Percentiles rank a stretch among this genome's conserved stretches.
Evolutionary conservation across 805 yeast species (phyloP).

Genomic region (Ogataea chonburiensis): DNA sequence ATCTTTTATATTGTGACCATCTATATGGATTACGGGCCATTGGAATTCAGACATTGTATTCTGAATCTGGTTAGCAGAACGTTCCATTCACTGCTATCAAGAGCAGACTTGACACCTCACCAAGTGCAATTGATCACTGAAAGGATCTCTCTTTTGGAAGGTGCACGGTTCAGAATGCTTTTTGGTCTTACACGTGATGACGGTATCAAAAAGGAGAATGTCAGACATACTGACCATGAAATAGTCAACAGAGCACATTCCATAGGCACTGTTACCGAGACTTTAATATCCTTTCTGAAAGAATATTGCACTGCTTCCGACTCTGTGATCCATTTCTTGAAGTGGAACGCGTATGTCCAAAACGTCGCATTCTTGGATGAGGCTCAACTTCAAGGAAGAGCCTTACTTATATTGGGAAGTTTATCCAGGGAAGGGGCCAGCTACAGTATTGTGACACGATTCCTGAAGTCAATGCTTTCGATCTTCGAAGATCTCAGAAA

Average conservation of each 20-base stretch:
- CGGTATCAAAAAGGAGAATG: constrained; percentile 31
- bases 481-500: constrained; percentile 30
- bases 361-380: constrained; percentile 57
- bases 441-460: constrained; percentile 42
- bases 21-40: constrained; percentile 49
- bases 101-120: constrained; percentile 45
- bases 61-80: constrained; percentile 64
- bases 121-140: constrained; percentile 43
- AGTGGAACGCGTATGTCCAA: constrained; percentile 64
- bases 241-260: constrained; percentile 43
- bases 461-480: constrained; percentile 11
- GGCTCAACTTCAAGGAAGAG: constrained; percentile 64
- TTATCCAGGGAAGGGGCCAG: constrained; percentile 62
- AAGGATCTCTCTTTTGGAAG: constrained; percentile 47
- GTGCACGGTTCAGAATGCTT: constrained; percentile 65
- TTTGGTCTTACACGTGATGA: constrained; percentile 66
- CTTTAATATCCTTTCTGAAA: constrained; percentile 51
- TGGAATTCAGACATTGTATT: constrained; percentile 58
- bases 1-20: constrained; percentile 65
- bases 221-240: constrained; percentile 31
- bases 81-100: constrained; percentile 65
- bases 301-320: constrained; percentile 47
- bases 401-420: constrained; percentile 67
- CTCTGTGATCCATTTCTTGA: constrained; percentile 54
- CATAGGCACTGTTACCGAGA: constrained; percentile 59